Evolutionary conservation across 768 basidiomycete species (phyloP).

Genomic region (Tricholoma saponaceum): DNA sequence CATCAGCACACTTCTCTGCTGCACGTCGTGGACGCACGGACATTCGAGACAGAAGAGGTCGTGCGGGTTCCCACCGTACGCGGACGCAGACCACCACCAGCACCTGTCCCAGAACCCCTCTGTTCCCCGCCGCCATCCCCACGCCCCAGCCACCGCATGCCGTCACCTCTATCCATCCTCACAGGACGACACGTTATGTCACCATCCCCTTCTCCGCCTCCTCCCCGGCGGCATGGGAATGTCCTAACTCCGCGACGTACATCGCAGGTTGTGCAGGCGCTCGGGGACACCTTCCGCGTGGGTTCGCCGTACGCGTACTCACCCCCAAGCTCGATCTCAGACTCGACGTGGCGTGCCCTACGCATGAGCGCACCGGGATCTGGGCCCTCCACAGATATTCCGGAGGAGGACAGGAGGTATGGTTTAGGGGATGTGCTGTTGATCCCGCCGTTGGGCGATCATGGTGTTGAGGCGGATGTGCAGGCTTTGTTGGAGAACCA

Average conservation of each 20-base stretch:
- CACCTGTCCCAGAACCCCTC: background rate
- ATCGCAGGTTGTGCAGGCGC: slow-evolving; percentile 42
- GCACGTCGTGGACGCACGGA: slow-evolving; percentile 84
- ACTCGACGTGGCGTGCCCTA: slow-evolving; percentile 42
- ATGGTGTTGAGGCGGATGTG: slow-evolving; percentile 51
- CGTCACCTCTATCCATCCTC: background rate
- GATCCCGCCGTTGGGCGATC: slow-evolving; percentile 53
- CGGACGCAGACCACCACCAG: slow-evolving; percentile 9
- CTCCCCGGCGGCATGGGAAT: background rate
- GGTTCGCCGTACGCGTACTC: slow-evolving; percentile 36
- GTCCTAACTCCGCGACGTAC: slow-evolving; percentile 29
- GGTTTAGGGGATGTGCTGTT: slow-evolving; percentile 49
- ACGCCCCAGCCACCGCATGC: slow-evolving; percentile 1
- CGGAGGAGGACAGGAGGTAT: slow-evolving; percentile 20
- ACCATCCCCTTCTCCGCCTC: background rate
- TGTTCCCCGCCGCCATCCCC: slow-evolving; percentile 7
- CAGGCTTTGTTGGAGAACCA: slow-evolving; percentile 50
- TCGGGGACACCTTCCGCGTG: slow-evolving; percentile 59
- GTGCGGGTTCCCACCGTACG: slow-evolving; percentile 49
- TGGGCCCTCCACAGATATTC: background rate
- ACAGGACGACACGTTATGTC: slow-evolving; percentile 3
- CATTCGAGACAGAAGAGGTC: slow-evolving; percentile 75
- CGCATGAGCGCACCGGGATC: slow-evolving; percentile 15
- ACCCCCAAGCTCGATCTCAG: slow-evolving; percentile 37
- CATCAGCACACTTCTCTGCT: slow-evolving; percentile 73